Evolutionary conservation across 352 stramenopile species (phyloP).

Genomic region (Pythium vanterpoolii): DNA sequence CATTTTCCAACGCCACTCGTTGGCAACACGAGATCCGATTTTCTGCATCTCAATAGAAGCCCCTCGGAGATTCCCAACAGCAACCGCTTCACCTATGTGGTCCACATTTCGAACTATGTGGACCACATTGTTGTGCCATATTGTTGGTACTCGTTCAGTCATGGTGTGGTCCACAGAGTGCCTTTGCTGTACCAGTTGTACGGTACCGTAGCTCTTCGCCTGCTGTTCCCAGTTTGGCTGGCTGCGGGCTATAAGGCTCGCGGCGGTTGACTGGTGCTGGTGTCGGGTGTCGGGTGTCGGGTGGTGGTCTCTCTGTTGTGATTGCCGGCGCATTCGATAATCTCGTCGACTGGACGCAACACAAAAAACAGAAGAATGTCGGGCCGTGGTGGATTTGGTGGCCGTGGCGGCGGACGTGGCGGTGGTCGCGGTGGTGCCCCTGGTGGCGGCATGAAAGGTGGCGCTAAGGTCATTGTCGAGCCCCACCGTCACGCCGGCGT

Average conservation of each 20-base stretch:
- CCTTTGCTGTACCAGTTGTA: background rate
- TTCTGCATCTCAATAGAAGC: slow-evolving; percentile 4
- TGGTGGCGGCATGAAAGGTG: slow-evolving; percentile 90
- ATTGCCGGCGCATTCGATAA: background rate
- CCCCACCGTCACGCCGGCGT: slow-evolving; percentile 98
- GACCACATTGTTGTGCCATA: background rate
- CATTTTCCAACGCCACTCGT: slow-evolving; percentile 20
- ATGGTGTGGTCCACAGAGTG: no score
- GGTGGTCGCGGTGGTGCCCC: slow-evolving; percentile 39
- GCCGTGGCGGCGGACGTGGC: slow-evolving; percentile 45
- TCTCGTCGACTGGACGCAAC: background rate
- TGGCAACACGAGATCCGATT: background rate
- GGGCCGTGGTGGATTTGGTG: slow-evolving; percentile 26
- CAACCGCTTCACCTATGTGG: slow-evolving; percentile 4
- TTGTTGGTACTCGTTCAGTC: no score
- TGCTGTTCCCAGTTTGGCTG: slow-evolving; percentile 20
- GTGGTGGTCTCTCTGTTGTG: background rate
- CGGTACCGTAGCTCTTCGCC: slow-evolving; percentile 18
- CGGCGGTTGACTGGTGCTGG: slow-evolving; percentile 14
- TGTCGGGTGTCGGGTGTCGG: no score
- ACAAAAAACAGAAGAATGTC: slow-evolving; percentile 4
- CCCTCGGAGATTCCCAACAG: background rate
- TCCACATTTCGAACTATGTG: slow-evolving; percentile 3
- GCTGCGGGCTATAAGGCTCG: slow-evolving; percentile 8
- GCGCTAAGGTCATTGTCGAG: slow-evolving; percentile 97